Percentiles rank a stretch among this genome's conserved stretches.
phyloP scores from a whole-genome alignment of 345 rosid species.

The Reutealis trisperma region DNA sequence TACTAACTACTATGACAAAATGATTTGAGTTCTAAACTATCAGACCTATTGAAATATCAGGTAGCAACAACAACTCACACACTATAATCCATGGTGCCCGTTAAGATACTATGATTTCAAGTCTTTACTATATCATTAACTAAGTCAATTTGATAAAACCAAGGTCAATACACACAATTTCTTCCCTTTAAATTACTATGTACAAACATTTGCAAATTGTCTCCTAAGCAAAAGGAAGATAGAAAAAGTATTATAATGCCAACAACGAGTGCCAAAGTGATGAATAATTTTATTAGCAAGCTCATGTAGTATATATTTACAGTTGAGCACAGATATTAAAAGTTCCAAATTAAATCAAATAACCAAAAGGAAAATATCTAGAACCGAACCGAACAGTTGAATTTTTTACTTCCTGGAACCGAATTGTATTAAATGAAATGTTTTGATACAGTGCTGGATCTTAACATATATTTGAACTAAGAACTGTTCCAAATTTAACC shows the following conservation, averaged over 20 bases:
- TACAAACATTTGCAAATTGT: neutral
- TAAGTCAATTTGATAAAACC: neutral
- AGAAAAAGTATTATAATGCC: neutral
- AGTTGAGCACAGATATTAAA: too few relatives aligned
- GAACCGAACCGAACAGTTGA: too few relatives aligned
- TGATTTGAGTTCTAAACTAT: neutral
- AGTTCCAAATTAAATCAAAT: too few relatives aligned
- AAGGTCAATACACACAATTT: neutral
- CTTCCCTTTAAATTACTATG: neutral
- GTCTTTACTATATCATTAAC: neutral
- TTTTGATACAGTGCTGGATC: too few relatives aligned
- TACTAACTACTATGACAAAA: neutral
- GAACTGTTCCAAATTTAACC: too few relatives aligned
- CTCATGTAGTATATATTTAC: too few relatives aligned
- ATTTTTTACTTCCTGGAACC: too few relatives aligned
- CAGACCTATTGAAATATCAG: neutral
- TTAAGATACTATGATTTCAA: neutral
- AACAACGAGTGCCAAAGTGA: neutral
- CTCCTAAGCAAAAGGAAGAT: neutral
- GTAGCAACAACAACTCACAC: neutral
- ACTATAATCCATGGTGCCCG: neutral
- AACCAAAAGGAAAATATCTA: too few relatives aligned
- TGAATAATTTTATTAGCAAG: neutral
- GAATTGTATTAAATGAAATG: too few relatives aligned
- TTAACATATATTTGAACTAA: too few relatives aligned